These are phyloP conservation scores for Stagonosporopsis tanaceti DNA, from an alignment of 2,329 filamentous ascomycete genomes.

Conservation along the genomic window DNA sequence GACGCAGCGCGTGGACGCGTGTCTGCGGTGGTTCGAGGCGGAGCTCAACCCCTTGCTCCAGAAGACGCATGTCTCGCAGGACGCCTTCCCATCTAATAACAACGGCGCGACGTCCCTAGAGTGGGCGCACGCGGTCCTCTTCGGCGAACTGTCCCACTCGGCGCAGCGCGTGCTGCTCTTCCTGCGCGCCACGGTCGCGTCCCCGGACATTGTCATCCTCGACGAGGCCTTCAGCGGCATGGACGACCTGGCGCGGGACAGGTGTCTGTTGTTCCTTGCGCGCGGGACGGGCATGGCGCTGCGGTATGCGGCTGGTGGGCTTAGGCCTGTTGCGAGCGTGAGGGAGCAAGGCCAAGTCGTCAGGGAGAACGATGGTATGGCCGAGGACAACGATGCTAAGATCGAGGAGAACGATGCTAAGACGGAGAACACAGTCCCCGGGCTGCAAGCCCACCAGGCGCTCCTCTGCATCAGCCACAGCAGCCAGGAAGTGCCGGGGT, in stretches of 20 bases:
- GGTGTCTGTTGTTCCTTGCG: slow-evolving; percentile 81
- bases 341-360: slow-evolving; percentile 42
- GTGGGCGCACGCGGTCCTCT: slow-evolving; percentile 74
- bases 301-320: slow-evolving; percentile 44
- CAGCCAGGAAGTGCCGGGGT: slow-evolving; percentile 86
- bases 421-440: slow-evolving; percentile 62
- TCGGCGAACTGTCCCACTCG: slow-evolving; percentile 79
- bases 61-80: too few species aligned
- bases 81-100: too few species aligned
- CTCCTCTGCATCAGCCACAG: slow-evolving; percentile 93
- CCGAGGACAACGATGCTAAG: slow-evolving; percentile 31
- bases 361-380: too few species aligned
- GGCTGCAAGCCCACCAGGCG: slow-evolving; percentile 75
- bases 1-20: slow-evolving; percentile 69
- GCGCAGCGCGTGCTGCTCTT: slow-evolving; percentile 87
- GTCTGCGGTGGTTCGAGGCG: slow-evolving; percentile 76
- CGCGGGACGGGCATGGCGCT: slow-evolving; percentile 52
- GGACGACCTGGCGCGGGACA: slow-evolving; percentile 73
- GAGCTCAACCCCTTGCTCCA: slow-evolving; percentile 77
- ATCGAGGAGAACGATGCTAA: slow-evolving; percentile 39
- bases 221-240: slow-evolving; percentile 62
- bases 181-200: slow-evolving; percentile 61
- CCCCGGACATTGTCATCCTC: slow-evolving; percentile 59
- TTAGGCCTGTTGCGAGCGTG: slow-evolving; percentile 21
- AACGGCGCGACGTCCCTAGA: slow-evolving; percentile 38